These are phyloP conservation scores for Umbelopsis isabellina DNA, from an alignment of 192 early-diverging fungal genomes.

Conservation along the genomic window DNA sequence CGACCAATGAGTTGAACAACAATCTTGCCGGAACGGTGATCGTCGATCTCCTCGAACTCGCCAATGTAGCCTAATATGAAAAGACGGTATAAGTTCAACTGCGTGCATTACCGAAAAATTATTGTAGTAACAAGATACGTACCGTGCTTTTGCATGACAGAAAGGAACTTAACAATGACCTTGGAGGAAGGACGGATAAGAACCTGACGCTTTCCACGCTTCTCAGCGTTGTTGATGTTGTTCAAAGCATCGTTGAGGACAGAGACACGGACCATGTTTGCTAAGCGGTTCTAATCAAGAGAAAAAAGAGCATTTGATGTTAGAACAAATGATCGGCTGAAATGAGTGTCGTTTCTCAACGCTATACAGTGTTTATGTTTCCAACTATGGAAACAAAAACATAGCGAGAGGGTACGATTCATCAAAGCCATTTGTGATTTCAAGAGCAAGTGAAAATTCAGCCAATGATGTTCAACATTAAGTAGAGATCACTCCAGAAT, in stretches of 20 bases:
- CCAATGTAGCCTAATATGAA: slow-evolving; percentile 87
- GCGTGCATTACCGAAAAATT: background rate
- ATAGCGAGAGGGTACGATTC: slow-evolving; percentile 17
- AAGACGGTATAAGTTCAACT: background rate
- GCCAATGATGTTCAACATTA: slow-evolving; percentile 19
- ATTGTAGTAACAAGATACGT: slow-evolving; percentile 27
- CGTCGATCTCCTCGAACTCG: slow-evolving; percentile 98
- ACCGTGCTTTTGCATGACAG: slow-evolving; percentile 99
- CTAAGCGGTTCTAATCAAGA: slow-evolving; percentile 26
- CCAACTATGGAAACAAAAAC: background rate
- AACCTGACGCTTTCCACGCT: slow-evolving; percentile 97
- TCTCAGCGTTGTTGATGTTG: slow-evolving; percentile 99
- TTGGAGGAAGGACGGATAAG: slow-evolving; percentile 96
- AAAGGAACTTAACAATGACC: slow-evolving; percentile 98
- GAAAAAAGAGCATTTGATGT: slow-evolving; percentile 22
- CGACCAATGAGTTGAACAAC: slow-evolving; percentile 98
- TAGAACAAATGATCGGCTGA: slow-evolving; percentile 40
- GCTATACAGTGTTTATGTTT: slow-evolving; percentile 13
- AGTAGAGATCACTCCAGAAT: background rate
- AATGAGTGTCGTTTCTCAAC: slow-evolving; percentile 46
- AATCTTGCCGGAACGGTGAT: slow-evolving; percentile 97
- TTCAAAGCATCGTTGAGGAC: slow-evolving; percentile 97
- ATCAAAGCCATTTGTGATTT: slow-evolving; percentile 5
- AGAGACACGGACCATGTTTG: slow-evolving; percentile 95
- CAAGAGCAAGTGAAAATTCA: slow-evolving; percentile 17